phyloP scores from a whole-genome alignment of 78 protist species.

The Dictyostelium intermedium region DNA sequence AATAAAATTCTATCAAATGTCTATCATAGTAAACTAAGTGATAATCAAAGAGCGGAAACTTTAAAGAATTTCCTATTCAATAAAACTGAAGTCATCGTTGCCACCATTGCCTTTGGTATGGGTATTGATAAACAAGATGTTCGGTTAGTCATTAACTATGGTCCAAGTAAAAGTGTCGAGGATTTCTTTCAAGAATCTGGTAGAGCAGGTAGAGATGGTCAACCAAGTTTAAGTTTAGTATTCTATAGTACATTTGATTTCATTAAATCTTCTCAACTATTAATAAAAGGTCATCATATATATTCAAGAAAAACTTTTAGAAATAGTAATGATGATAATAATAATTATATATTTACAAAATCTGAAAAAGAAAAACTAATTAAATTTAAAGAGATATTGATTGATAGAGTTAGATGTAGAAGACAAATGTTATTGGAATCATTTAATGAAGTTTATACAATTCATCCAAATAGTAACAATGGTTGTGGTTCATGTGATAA shows the following conservation, averaged over 20 bases:
- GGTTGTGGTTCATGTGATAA: constrained; percentile 50
- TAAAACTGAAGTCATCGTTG: constrained; percentile 84
- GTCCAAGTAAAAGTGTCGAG: constrained; percentile 94
- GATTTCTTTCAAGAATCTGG: constrained; percentile 97
- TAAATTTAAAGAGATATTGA: neutral
- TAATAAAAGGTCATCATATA: neutral
- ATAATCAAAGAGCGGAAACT: constrained; percentile 6
- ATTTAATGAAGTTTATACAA: neutral
- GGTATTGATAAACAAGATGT: constrained; percentile 96
- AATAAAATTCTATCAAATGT: neutral
- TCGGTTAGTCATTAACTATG: constrained; percentile 91
- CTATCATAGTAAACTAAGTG: constrained; percentile 66
- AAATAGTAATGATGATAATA: neutral
- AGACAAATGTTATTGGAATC: neutral
- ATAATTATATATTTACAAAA: neutral
- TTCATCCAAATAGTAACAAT: neutral
- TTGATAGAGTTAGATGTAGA: constrained; percentile 1
- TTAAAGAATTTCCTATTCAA: constrained; percentile 82
- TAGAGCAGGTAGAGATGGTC: constrained; percentile 95
- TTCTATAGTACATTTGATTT: constrained; percentile 36
- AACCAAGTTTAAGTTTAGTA: constrained; percentile 10
- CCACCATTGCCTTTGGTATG: constrained; percentile 99
- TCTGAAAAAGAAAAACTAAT: neutral
- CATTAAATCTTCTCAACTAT: neutral
- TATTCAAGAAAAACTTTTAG: neutral